Evolutionary conservation across 1,284 basidiomycete genomes (phyloP), one percentile per base, ranked within the genome.

Genomic region (Phellopilus nigrolimitatus): DNA sequence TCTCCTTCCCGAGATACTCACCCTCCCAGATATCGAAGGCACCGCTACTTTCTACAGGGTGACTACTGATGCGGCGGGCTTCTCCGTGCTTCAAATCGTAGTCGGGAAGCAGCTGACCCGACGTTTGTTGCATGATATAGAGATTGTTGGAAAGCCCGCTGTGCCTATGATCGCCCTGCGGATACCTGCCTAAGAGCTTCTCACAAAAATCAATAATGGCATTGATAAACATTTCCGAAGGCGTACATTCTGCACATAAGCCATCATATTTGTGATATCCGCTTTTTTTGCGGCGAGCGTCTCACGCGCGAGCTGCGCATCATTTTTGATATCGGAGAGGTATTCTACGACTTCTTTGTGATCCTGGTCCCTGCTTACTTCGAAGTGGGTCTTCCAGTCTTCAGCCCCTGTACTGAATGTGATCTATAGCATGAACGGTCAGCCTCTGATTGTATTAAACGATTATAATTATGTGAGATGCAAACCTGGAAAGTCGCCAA

Each of bases 1-100:
- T 77, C 57, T 78, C 72, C 37, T 70, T 65, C 33, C 68, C 66
- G 0, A 81, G 69, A 65, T 81, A 78, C 41, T 76, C 51, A 5
- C 79, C 71, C 60, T 81, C 69, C 66, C 75, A 72, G 44, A 78
- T 71, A 56, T 79, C 72, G 68, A 77, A 74, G 1, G 71, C 67
- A 17, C 71, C 69, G 13, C 71, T 75, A 28, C 76, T 75, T 40
- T 69, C 71, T 37, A 78, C 70, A 5, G 79, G 75, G 47, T 71
- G 71, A 22, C 69, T 63, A 15, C 74, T 71, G 17, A 74, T 62
- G 52, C 74, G 66, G n/a, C 63, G 63, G 13, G 78, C 76, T 60
- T 80, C 79, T 3, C 76, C 77, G 7, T 68, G 68, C 46, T 68
- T 67, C 19, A 80, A 68, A 52, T 79, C 64, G 51, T 74, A 66